A percentile compares a stretch with the other conserved stretches of the same genome.
Conservation (phyloP, 768 basidiomycete species). For the Hydnum rufescens region DNA sequence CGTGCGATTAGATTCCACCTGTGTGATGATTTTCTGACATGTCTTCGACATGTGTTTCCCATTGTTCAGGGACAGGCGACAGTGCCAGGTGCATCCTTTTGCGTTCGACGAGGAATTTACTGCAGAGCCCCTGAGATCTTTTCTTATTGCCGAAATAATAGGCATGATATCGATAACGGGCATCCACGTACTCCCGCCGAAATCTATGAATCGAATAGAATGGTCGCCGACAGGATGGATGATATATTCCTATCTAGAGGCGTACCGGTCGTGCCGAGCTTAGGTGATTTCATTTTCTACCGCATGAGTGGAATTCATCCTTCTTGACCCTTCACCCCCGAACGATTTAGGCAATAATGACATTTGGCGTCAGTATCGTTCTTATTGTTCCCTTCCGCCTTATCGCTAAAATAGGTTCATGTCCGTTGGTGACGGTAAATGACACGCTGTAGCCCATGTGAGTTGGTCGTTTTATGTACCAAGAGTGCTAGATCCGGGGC, state of each 20-base stretch:
- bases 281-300: constrained; percentile 29
- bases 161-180: constrained; percentile 51
- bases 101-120: neutral
- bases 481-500: neutral
- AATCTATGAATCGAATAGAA: constrained; percentile 55
- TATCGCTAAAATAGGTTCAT: too few relatives aligned
- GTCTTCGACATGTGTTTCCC: neutral
- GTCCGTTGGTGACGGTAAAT: too few relatives aligned
- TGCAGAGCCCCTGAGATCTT: neutral
- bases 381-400: too few relatives aligned
- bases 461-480: neutral
- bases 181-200: constrained; percentile 64
- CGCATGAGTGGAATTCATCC: neutral
- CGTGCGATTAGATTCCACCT: constrained; percentile 13
- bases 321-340: too few relatives aligned
- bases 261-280: constrained; percentile 61
- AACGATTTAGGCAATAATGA: constrained; percentile 71
- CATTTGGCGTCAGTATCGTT: constrained; percentile 59
- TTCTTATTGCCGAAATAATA: neutral
- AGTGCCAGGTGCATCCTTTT: constrained; percentile 19
- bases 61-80: constrained; percentile 20
- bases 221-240: constrained; percentile 47
- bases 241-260: constrained; percentile 46
- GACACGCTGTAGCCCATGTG: neutral
- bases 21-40: neutral